A percentile compares a stretch with the other conserved stretches of the same genome.
Conservation (phyloP, 1,139 yeast genomes). For the Petasospora rhodanensis region DNA sequence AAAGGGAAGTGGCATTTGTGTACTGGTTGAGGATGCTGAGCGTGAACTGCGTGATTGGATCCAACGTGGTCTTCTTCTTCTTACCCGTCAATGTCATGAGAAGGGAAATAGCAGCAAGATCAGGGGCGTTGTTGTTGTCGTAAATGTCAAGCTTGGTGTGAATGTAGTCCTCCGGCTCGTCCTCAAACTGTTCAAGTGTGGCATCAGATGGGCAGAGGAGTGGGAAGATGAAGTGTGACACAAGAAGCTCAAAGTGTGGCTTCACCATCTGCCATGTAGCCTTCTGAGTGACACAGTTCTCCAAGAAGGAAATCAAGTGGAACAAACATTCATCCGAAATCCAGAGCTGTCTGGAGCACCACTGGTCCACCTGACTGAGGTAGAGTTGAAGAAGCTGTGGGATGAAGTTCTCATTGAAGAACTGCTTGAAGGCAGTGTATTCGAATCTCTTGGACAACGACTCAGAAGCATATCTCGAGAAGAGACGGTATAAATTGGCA, state of each 20-base stretch:
- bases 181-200: conserved; percentile 71
- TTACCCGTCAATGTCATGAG: conserved; percentile 64
- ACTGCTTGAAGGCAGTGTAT: conserved; percentile 45
- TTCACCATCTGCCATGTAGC: conserved; percentile 66
- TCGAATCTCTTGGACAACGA: conserved; percentile 46
- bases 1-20: conserved; percentile 34
- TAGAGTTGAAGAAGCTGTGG: conserved; percentile 69
- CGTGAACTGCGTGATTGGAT: conserved; percentile 62
- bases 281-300: conserved; percentile 65
- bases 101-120: conserved; percentile 60
- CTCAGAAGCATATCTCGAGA: conserved; percentile 63
- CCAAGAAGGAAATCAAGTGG: conserved; percentile 65
- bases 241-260: conserved; percentile 62
- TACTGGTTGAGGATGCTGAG: conserved; percentile 46
- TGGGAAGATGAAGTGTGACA: conserved; percentile 76
- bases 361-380: conserved; percentile 62
- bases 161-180: conserved; percentile 88
- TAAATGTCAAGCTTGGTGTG: conserved; percentile 70
- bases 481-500: conserved; percentile 72
- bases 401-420: conserved; percentile 52
- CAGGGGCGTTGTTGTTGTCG: conserved; percentile 59
- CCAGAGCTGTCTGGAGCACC: conserved; percentile 70
- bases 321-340: conserved; percentile 62
- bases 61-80: conserved; percentile 56
- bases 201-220: conserved; percentile 67